Evolutionary conservation across 2,329 filamentous ascomycete species (phyloP), one percentile per base, ranked within the genome.

Genomic region (Colletotrichum godetiae): DNA sequence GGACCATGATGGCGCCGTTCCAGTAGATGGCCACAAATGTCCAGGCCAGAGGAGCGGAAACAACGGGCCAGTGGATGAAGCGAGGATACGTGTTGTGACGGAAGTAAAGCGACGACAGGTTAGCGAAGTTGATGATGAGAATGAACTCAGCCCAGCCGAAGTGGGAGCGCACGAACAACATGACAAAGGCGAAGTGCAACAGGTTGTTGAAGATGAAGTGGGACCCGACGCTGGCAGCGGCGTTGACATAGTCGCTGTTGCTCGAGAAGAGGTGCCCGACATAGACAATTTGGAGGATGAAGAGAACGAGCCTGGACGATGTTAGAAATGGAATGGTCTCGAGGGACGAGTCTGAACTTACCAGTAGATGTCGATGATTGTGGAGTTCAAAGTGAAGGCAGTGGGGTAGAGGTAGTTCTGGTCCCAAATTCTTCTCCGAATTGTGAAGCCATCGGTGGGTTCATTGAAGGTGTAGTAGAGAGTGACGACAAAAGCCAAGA

Each of bases 201-300:
- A 98, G 85, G 83, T 97, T 98, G 88, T 95, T 93, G 78, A 93
- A 81, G 81, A 97, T 95, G 83, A 96, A 97, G 86, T 97, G 94
- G 77, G 90, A 89, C 74, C 94, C 95, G 15, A 97, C 92, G 76
- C 93, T 92, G 76, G 92, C 93, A 27, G 95, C 94, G 19, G 91
- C 88, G 73, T 90, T 89, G 75, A 94, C 89, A 66, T 89, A 86
- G 33, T 89, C 89, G 58, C 86, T 80, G 76, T 92, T 90, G 76
- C 86, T 86, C 59, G 91, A 92, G 87, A 95, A 97, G 76, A 98
- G 90, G 78, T 94, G 91, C 78, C 88, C 90, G 73, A 95, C 86
- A 82, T 97, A 97, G 77, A 89, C 91, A 66, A 92, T 84, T 81
- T 98, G 95, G 49, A 94, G 87, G 77, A 95, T 82, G 80, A 94